These are phyloP conservation scores for Chiua sp. DNA, from an alignment of 1,284 basidiomycete species.

Conservation along the genomic window DNA sequence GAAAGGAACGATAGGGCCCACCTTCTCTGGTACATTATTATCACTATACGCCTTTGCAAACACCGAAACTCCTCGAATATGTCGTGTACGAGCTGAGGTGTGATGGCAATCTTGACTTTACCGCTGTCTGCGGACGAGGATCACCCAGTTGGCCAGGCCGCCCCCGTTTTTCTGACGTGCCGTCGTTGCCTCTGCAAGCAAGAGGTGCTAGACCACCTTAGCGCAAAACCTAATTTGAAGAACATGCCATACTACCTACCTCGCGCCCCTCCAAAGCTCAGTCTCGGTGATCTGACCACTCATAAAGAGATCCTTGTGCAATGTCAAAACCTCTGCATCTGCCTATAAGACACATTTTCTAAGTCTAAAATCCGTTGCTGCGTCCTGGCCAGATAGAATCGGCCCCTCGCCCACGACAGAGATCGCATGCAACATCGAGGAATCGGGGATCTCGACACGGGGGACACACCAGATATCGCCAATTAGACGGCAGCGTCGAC, in stretches of 20 bases:
- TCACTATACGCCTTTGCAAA: constrained; percentile 91
- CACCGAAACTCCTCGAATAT: constrained; percentile 98
- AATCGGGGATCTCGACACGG: no score
- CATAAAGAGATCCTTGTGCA: constrained; percentile 89
- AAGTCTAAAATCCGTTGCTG: no score
- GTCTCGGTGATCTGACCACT: constrained; percentile 85
- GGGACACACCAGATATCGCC: no score
- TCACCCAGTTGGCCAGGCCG: constrained; percentile 89
- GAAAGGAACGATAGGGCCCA: constrained; percentile 35
- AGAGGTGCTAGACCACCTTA: constrained; percentile 55
- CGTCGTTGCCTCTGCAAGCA: constrained; percentile 72
- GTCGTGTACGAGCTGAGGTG: constrained; percentile 91
- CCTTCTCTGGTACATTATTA: constrained; percentile 91
- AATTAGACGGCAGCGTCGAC: no score
- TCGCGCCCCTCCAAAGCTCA: constrained; percentile 96
- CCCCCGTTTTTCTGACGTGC: constrained; percentile 82
- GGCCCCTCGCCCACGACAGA: no score
- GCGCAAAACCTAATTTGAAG: background rate
- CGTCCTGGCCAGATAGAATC: no score
- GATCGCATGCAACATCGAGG: no score
- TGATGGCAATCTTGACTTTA: constrained; percentile 90
- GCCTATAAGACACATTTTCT: no score
- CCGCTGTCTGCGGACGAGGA: constrained; percentile 83
- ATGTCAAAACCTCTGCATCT: constrained; percentile 74
- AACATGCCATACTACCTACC: constrained; percentile 46